Percentiles rank a stretch among this genome's conserved stretches.
These are phyloP conservation scores for Debaryomyces nepalensis DNA, from an alignment of 1,139 yeast species.

Conservation along the genomic window DNA sequence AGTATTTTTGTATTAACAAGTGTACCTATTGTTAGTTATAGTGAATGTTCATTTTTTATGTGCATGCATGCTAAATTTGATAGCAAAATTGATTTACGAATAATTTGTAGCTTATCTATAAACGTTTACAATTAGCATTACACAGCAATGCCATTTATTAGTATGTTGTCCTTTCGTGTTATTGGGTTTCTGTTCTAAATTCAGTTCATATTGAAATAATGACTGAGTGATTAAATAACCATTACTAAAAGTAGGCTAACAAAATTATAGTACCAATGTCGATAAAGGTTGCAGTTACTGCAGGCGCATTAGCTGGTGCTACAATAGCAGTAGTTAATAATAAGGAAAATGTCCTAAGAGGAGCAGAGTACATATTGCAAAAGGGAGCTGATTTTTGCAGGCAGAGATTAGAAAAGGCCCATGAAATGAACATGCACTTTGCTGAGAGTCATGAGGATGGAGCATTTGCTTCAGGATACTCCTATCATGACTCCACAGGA, in stretches of 20 bases:
- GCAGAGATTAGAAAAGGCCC: conserved; percentile 29
- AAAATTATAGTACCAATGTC: conserved; percentile 38
- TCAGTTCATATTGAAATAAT: no score
- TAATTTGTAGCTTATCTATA: no score
- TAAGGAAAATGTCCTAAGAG: conserved; percentile 36
- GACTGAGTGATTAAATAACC: not conserved
- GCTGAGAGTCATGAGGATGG: conserved; percentile 35
- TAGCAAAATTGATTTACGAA: not conserved
- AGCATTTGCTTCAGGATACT: conserved; percentile 20
- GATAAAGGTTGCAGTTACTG: conserved; percentile 42
- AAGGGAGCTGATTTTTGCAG: conserved; percentile 43
- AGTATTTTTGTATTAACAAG: no score
- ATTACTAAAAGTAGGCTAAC: conserved; percentile 10
- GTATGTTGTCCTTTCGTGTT: conserved; percentile 10
- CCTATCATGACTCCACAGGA: conserved; percentile 12
- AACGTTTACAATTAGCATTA: no score
- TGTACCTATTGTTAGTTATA: not conserved
- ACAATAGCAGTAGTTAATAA: conserved; percentile 41
- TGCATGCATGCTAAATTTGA: not conserved
- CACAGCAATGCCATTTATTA: conserved; percentile 17
- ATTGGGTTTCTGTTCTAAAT: no score
- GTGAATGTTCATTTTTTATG: not conserved
- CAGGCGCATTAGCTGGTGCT: conserved; percentile 48
- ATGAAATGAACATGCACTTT: conserved; percentile 26
- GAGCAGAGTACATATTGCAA: conserved; percentile 38